Percentiles rank a stretch among this genome's conserved stretches.
Conservation (phyloP, 2,329 filamentous ascomycete species). For the Aspergillus pseudoglaucus region DNA sequence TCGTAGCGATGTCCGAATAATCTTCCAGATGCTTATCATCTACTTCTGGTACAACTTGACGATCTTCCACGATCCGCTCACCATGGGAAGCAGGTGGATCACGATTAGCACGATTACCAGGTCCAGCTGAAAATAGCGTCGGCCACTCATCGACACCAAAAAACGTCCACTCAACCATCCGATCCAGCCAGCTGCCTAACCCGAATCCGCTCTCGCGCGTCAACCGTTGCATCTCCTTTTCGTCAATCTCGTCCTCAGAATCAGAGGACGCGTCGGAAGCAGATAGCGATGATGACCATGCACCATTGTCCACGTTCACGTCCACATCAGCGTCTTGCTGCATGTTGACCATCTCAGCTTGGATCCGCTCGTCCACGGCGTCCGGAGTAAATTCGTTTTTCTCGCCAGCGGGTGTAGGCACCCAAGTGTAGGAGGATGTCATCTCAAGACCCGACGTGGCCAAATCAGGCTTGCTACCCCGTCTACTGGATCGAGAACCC, state of each 20-base stretch:
- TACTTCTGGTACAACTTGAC: neutral
- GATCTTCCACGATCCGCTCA: neutral
- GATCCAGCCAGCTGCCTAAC: slow-evolving; percentile 52
- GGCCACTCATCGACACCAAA: slow-evolving; percentile 47
- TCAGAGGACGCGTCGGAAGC: slow-evolving; percentile 9
- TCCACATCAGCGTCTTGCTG: slow-evolving; percentile 9
- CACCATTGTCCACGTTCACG: slow-evolving; percentile 10
- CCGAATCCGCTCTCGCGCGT: slow-evolving; percentile 49
- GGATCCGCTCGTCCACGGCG: slow-evolving; percentile 43
- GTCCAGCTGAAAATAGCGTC: slow-evolving; percentile 1
- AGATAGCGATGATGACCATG: slow-evolving; percentile 5
- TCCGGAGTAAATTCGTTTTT: slow-evolving; percentile 34
- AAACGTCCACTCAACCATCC: slow-evolving; percentile 51
- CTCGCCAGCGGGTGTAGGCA: slow-evolving; percentile 12
- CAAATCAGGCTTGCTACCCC: slow-evolving; percentile 20
- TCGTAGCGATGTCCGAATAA: slow-evolving; percentile 14
- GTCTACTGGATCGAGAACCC: slow-evolving; percentile 30
- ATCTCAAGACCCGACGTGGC: slow-evolving; percentile 11
- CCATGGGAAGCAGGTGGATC: neutral
- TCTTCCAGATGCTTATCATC: slow-evolving; percentile 2
- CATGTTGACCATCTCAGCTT: slow-evolving; percentile 33
- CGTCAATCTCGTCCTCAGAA: slow-evolving; percentile 39
- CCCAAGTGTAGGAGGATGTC: slow-evolving; percentile 4
- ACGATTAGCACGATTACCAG: neutral
- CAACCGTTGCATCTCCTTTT: slow-evolving; percentile 48